Evolutionary conservation across 2,329 filamentous ascomycete species (phyloP).

Genomic region (Aspergillus melleus): DNA sequence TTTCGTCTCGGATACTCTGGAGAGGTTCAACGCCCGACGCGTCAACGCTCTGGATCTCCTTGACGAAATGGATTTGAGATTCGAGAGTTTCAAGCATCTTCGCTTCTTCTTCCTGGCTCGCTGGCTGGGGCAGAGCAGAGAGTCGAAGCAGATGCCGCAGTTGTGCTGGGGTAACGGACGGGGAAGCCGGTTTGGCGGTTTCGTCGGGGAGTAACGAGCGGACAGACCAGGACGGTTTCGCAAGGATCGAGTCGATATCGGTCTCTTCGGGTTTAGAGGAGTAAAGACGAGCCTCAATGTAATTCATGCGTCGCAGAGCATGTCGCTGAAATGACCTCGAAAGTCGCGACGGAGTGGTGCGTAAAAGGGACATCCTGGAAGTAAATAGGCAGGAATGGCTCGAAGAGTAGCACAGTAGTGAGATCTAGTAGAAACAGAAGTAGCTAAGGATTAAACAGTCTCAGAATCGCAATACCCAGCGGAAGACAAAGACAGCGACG

Average conservation of each 20-base stretch:
- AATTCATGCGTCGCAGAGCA: constrained; percentile 6
- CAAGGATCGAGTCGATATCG: constrained; percentile 54
- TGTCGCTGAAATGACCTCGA: constrained; percentile 8
- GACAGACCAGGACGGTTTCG: constrained; percentile 80
- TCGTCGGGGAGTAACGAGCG: constrained; percentile 65
- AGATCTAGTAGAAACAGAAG: not conserved
- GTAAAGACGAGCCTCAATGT: constrained; percentile 18
- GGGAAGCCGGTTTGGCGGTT: constrained; percentile 26
- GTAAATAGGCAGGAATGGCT: not conserved
- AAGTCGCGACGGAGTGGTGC: constrained; percentile 16
- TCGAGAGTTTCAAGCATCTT: constrained; percentile 73
- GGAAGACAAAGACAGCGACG: not conserved
- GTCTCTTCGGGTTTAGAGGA: constrained; percentile 25
- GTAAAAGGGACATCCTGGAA: constrained; percentile 16
- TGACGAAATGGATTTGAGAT: constrained; percentile 88
- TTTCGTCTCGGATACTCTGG: constrained; percentile 74
- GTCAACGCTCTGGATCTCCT: constrained; percentile 76
- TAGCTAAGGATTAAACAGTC: not conserved
- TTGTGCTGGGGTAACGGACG: constrained; percentile 62
- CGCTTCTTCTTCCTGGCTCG: constrained; percentile 61
- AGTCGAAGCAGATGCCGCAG: constrained; percentile 84
- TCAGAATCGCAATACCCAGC: not conserved
- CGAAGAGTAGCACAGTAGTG: not conserved
- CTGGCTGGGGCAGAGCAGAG: constrained; percentile 78
- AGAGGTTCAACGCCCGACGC: constrained; percentile 72